Percentiles rank a stretch among this genome's conserved stretches.
Conservation (phyloP, 1,284 basidiomycete genomes). For the Ustilago tritici region DNA sequence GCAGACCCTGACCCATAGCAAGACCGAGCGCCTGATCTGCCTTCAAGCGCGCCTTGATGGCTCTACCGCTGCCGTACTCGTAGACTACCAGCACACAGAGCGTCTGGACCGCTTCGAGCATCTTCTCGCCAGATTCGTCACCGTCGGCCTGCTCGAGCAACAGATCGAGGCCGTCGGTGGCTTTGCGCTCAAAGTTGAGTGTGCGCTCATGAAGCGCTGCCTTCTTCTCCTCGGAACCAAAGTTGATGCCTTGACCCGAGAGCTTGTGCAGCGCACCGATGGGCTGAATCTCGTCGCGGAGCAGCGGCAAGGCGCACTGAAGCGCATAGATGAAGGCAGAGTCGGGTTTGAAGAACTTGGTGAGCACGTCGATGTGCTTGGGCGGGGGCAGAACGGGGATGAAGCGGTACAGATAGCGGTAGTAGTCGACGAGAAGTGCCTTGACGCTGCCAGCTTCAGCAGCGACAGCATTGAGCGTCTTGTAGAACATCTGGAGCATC, state of each 20-base stretch:
- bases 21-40: slow-evolving; percentile 64
- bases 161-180: slow-evolving; percentile 55
- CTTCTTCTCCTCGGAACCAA: slow-evolving; percentile 55
- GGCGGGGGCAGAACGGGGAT: slow-evolving; percentile 58
- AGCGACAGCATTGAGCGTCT: slow-evolving; percentile 29
- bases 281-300: slow-evolving; percentile 56
- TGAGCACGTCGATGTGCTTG: slow-evolving; percentile 47
- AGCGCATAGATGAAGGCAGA: slow-evolving; percentile 59
- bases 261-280: slow-evolving; percentile 46
- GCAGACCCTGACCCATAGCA: slow-evolving; percentile 63
- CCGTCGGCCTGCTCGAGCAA: slow-evolving; percentile 53
- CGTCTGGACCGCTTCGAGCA: slow-evolving; percentile 61
- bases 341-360: slow-evolving; percentile 42
- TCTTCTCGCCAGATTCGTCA: slow-evolving; percentile 41
- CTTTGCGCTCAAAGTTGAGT: slow-evolving; percentile 49
- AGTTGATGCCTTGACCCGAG: slow-evolving; percentile 52
- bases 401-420: slow-evolving; percentile 64
- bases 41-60: slow-evolving; percentile 63
- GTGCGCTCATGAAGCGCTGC: slow-evolving; percentile 48
- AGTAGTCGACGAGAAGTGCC: slow-evolving; percentile 56
- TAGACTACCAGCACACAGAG: slow-evolving; percentile 59
- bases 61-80: slow-evolving; percentile 63
- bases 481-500: slow-evolving; percentile 22
- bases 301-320: slow-evolving; percentile 57
- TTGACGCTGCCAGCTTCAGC: slow-evolving; percentile 38